These are phyloP conservation scores for Flaveria robusta DNA, from an alignment of 129 eudicot genomes.

Conservation along the genomic window DNA sequence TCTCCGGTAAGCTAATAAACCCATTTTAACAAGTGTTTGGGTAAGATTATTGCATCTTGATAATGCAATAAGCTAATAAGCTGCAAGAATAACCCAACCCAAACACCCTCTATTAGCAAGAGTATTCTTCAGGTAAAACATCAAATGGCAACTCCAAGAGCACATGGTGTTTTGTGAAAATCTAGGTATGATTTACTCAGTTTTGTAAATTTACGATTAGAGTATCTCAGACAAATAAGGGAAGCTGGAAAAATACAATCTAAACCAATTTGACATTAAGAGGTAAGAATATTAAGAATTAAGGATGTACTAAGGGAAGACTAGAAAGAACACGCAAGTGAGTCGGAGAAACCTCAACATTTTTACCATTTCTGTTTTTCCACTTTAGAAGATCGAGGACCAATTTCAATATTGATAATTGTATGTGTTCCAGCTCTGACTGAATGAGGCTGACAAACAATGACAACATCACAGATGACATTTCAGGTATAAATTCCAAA, in stretches of 20 bases:
- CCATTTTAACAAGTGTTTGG: not conserved
- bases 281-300: not conserved
- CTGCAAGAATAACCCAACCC: not conserved
- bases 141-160: slow-evolving; percentile 14
- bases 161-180: slow-evolving; percentile 1
- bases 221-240: slow-evolving; percentile 1
- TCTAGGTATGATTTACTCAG: not conserved
- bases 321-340: not conserved
- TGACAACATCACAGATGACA: slow-evolving; percentile 55
- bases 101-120: not conserved
- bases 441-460: slow-evolving; percentile 64
- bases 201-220: not conserved
- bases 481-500: slow-evolving; percentile 58
- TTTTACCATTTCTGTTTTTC: slow-evolving; percentile 74
- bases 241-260: not conserved
- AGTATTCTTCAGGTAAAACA: slow-evolving; percentile 11
- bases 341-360: slow-evolving; percentile 18
- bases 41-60: not conserved
- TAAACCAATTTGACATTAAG: not conserved
- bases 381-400: slow-evolving; percentile 63
- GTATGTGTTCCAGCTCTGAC: slow-evolving; percentile 83
- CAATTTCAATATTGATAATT: slow-evolving; percentile 51
- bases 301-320: slow-evolving; percentile 7
- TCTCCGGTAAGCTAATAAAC: not conserved
- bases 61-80: slow-evolving; percentile 11